Percentiles rank a stretch among this genome's conserved stretches.
These are phyloP conservation scores for Leptodontidium sp. DNA, from an alignment of 2,329 filamentous ascomycete genomes.

Conservation along the genomic window DNA sequence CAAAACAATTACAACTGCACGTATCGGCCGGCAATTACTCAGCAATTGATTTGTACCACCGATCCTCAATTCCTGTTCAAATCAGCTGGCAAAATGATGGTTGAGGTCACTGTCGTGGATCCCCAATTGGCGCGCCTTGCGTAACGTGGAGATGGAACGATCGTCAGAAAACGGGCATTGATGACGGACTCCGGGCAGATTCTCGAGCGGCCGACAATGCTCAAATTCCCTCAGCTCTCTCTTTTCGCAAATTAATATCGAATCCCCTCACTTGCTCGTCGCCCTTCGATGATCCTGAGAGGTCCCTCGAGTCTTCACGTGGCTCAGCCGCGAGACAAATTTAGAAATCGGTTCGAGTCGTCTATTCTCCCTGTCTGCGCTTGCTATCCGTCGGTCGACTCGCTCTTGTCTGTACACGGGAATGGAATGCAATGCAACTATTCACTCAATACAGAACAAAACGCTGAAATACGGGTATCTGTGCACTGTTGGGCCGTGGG, in stretches of 20 bases:
- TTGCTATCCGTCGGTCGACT: conserved; percentile 19
- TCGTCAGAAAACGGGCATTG: conserved; percentile 24
- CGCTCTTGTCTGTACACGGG: conserved; percentile 1
- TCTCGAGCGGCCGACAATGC: conserved; percentile 2
- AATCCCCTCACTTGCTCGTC: neutral
- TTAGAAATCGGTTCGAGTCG: conserved; percentile 34
- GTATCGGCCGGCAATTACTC: neutral
- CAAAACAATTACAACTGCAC: neutral
- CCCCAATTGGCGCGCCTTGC: conserved; percentile 27
- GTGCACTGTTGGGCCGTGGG: conserved; percentile 16
- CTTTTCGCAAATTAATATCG: neutral
- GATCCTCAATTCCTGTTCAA: neutral
- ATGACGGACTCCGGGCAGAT: conserved; percentile 7
- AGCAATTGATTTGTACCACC: neutral
- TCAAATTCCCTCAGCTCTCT: neutral
- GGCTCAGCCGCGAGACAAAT: conserved; percentile 40
- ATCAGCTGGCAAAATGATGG: neutral
- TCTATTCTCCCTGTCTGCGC: conserved; percentile 24
- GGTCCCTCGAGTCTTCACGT: conserved; percentile 35
- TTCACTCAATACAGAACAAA: conserved; percentile 12
- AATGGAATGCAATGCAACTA: neutral
- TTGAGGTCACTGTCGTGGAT: conserved; percentile 17
- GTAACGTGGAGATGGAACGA: conserved; percentile 22
- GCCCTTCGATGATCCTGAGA: conserved; percentile 3
- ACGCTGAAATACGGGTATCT: conserved; percentile 14